A percentile compares a stretch with the other conserved stretches of the same genome.
phyloP scores from a whole-genome alignment of 208 protist genomes.

The Willaertia magna region DNA sequence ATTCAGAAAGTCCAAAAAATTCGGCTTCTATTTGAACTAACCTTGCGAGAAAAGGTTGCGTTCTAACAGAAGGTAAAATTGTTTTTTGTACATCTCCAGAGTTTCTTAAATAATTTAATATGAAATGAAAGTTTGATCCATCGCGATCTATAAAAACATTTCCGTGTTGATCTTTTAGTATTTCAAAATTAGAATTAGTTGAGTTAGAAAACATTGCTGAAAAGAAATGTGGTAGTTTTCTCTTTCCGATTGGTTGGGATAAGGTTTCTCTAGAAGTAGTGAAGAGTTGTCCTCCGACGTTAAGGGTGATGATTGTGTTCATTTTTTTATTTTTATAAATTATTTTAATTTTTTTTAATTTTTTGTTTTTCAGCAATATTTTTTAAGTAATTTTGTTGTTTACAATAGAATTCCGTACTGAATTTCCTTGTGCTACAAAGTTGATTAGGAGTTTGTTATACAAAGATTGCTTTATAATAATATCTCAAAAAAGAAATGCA shows the following conservation, averaged over 20 bases:
- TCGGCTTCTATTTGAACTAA: neutral
- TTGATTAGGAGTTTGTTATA: too few species aligned
- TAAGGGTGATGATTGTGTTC: neutral
- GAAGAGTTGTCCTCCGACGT: neutral
- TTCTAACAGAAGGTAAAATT: neutral
- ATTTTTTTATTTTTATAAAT: too few species aligned
- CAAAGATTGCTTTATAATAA: too few species aligned
- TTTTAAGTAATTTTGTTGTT: too few species aligned
- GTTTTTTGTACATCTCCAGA: neutral
- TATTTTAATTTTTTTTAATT: too few species aligned
- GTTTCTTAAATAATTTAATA: neutral
- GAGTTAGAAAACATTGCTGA: too few species aligned
- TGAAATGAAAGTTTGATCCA: neutral
- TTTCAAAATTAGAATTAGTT: neutral
- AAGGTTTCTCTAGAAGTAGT: neutral
- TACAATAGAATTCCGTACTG: too few species aligned
- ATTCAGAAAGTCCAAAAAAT: neutral
- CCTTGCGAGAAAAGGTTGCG: neutral
- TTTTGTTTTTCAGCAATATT: too few species aligned
- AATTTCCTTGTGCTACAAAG: too few species aligned
- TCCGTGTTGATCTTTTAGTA: neutral
- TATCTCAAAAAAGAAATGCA: too few species aligned
- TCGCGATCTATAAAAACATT: neutral
- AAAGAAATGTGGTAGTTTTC: neutral
- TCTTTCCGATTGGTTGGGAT: neutral